Conservation (phyloP, 73 alveolate species). For the Diophrys appendiculata region DNA sequence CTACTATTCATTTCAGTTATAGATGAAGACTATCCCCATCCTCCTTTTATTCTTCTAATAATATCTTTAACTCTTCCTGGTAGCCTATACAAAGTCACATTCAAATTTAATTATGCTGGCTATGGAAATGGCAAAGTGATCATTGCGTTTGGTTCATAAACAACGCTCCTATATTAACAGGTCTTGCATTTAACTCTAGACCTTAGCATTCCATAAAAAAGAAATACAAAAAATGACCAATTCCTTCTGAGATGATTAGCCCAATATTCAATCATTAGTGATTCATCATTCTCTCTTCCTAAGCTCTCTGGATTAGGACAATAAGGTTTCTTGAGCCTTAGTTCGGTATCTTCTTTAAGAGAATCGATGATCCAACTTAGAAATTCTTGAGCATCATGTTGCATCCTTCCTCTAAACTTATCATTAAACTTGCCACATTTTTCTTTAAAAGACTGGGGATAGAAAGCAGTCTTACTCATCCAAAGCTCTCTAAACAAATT, state of each 20-base stretch:
- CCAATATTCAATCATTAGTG: conserved; percentile 73
- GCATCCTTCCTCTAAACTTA: conserved; percentile 66
- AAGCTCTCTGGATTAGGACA: conserved; percentile 69
- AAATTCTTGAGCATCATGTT: conserved; percentile 86
- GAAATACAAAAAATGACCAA: conserved; percentile 72
- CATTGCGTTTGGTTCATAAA: no score
- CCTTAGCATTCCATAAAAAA: conserved; percentile 75
- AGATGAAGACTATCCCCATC: no score
- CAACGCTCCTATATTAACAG: no score
- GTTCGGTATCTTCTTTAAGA: conserved; percentile 82
- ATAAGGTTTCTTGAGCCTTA: conserved; percentile 68
- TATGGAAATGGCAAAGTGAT: no score
- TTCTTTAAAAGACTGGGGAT: conserved; percentile 72
- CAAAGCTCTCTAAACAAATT: conserved; percentile 35
- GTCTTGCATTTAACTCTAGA: conserved; percentile 67
- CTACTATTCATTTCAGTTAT: no score
- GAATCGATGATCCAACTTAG: conserved; percentile 73
- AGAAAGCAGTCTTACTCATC: conserved; percentile 54
- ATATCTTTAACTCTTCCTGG: no score
- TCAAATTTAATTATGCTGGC: no score
- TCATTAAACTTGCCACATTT: conserved; percentile 68
- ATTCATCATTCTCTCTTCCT: conserved; percentile 62
- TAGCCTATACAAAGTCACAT: no score
- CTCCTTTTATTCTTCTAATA: no score
- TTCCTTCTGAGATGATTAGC: conserved; percentile 74